Base-by-base conservation (phyloP, 768 basidiomycete species). In the Boletus speciosus region DNA sequence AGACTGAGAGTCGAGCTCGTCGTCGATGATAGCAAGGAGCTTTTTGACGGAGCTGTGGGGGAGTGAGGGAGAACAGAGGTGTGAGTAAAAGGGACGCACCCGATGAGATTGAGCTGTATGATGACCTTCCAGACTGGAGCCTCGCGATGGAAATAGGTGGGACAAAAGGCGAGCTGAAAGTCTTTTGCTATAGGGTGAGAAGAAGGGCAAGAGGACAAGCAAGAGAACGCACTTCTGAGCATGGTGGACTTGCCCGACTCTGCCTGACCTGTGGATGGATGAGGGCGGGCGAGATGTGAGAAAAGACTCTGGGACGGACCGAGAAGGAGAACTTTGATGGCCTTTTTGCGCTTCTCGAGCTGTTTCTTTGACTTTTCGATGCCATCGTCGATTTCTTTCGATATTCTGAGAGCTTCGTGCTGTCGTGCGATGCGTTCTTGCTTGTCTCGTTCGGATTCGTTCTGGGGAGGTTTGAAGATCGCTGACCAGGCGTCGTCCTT, bases 71-170 rank as follows among this genome's bases (percentile, higher is more conserved):
- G 19, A 19, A 19, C 19, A 10, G 3, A 47, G 29, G 15, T 2
- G 15, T 5, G 5, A 3, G 10, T 21, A 10, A 3, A 37, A 12
- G 4, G 1, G 19, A 62, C 72, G 14, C 47, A 84, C 85, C 79
- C 71, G 55, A 88, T 85, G 57, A 88, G 70, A 61, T 88, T 88
- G 40, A 88, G 79, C 58, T 88, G 83, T 8, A 89, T 77, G 49
- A 88, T 77, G 12, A 78, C 76, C 56, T 76, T 80, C 86, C 86
- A 89, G 7, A 81, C 76, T 0, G 73, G 61, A 16, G 80, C 73
- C 55, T 89, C 85, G 42, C 62, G 74, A 41, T 79, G 77, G 52
- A 88, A 87, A 51, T 81, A 78, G 25, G 73, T 75, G 0, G 85
- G 86, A 9, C 82, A 78, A 60, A 86, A 86, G 0, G 81, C 77